Percentiles rank a stretch among this genome's conserved stretches.
phyloP scores from a whole-genome alignment of 1,284 basidiomycete genomes.

The Phylloporus sp. region DNA sequence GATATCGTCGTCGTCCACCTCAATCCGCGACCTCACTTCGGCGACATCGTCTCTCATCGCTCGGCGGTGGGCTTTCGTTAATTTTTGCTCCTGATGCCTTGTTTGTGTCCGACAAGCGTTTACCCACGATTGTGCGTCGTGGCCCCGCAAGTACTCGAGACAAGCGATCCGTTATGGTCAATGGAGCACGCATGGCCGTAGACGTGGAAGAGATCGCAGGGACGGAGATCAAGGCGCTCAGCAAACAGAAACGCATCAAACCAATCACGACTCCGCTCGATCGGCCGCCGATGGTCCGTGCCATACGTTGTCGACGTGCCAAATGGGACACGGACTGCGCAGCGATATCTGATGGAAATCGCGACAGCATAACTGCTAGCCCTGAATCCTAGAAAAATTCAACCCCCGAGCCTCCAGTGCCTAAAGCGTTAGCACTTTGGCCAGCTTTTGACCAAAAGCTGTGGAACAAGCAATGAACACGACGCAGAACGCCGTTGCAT shows the following conservation, averaged over 20 bases:
- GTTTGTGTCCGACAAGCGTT: no score
- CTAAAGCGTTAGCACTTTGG: conserved; percentile 60
- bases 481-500: conserved; percentile 78
- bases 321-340: conserved; percentile 65
- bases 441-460: conserved; percentile 78
- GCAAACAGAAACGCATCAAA: no score
- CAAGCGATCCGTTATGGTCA: no score
- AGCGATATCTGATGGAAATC: conserved; percentile 19
- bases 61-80: no score
- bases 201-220: no score
- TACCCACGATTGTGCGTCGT: no score
- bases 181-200: no score
- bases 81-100: no score
- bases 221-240: no score
- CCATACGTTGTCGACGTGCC: conserved; percentile 71
- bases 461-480: conserved; percentile 76
- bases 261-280: no score
- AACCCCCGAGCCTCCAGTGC: conserved; percentile 30
- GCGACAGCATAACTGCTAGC: conserved; percentile 41
- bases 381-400: conserved; percentile 36
- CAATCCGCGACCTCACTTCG: conserved; percentile 83
- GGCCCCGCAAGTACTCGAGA: no score
- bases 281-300: conserved; percentile 85
- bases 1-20: conserved; percentile 93
- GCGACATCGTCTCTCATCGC: no score